These are phyloP conservation scores for Drechslera avenae DNA, from an alignment of 2,329 filamentous ascomycete species.

Conservation along the genomic window DNA sequence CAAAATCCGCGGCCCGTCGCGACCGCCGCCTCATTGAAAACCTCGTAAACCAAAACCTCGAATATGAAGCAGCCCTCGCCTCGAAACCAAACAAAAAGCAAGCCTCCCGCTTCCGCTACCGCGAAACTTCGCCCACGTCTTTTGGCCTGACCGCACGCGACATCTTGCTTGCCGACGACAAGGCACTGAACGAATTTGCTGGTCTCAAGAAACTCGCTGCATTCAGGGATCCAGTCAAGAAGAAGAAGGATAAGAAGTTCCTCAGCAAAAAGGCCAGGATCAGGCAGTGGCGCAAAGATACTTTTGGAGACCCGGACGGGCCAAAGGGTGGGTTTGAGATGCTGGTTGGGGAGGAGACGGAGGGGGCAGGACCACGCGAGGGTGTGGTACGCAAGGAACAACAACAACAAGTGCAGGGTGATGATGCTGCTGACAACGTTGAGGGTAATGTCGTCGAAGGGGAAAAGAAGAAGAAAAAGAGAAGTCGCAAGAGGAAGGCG, in stretches of 20 bases:
- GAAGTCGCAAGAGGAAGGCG: slow-evolving; percentile 31
- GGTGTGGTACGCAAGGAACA: background rate
- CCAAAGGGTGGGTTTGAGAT: slow-evolving; percentile 50
- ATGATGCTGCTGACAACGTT: background rate
- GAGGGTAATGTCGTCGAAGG: slow-evolving; percentile 24
- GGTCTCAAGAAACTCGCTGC: slow-evolving; percentile 93
- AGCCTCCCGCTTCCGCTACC: slow-evolving; percentile 77
- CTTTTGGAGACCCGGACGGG: slow-evolving; percentile 66
- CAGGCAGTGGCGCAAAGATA: slow-evolving; percentile 79
- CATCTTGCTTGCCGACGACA: slow-evolving; percentile 88
- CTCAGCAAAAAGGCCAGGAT: slow-evolving; percentile 92
- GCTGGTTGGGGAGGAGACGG: slow-evolving; percentile 20
- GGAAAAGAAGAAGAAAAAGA: slow-evolving; percentile 35
- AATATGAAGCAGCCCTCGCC: slow-evolving; percentile 69
- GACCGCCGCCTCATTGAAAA: slow-evolving; percentile 85
- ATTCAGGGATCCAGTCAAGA: slow-evolving; percentile 88
- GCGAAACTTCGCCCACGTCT: slow-evolving; percentile 86
- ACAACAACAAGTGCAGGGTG: background rate
- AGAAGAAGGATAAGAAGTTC: slow-evolving; percentile 83
- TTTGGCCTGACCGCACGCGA: slow-evolving; percentile 90
- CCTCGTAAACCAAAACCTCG: slow-evolving; percentile 80
- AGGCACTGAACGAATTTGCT: slow-evolving; percentile 84
- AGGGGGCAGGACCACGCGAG: background rate
- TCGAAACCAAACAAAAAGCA: slow-evolving; percentile 53
- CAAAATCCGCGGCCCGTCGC: slow-evolving; percentile 75